A percentile compares a stretch with the other conserved stretches of the same genome.
Conservation (phyloP, 805 yeast genomes). For the Sugiyamaella valdiviana region DNA sequence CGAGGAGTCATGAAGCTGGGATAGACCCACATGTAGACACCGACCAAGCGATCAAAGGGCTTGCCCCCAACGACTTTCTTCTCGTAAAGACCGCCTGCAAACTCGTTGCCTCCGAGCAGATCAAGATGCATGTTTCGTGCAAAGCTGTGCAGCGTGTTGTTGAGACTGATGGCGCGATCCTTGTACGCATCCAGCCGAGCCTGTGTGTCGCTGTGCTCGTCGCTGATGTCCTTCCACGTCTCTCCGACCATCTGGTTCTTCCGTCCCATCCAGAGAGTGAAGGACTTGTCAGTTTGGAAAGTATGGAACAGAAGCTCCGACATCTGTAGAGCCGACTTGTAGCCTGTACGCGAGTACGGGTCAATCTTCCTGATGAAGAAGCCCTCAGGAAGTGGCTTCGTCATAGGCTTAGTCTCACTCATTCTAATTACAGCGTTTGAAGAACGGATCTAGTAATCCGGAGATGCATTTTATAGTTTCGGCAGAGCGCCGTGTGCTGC, state of each 20-base stretch:
- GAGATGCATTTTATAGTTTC: too few species aligned
- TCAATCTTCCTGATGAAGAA: neutral
- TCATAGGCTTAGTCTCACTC: too few species aligned
- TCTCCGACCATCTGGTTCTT: conserved; percentile 3
- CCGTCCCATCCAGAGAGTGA: conserved; percentile 10
- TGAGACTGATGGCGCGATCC: conserved; percentile 5
- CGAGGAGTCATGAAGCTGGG: conserved; percentile 1
- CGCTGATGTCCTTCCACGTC: neutral
- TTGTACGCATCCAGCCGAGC: conserved; percentile 8
- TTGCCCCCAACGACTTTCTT: neutral
- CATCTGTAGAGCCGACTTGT: neutral
- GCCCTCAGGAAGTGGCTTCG: neutral
- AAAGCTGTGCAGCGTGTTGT: conserved; percentile 6
- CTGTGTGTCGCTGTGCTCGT: conserved; percentile 1
- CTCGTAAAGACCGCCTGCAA: conserved; percentile 3
- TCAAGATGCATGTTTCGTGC: conserved; percentile 6
- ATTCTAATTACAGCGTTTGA: too few species aligned
- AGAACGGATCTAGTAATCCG: too few species aligned
- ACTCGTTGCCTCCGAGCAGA: neutral
- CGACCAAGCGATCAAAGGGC: conserved; percentile 3
- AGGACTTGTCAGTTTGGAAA: conserved; percentile 10
- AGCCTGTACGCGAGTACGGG: neutral
- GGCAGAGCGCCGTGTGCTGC: too few species aligned
- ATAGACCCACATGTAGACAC: conserved; percentile 9
- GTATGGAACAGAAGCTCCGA: conserved; percentile 10